phyloP scores from a whole-genome alignment of 2,329 filamentous ascomycete species.

The Capronia epimyces region DNA sequence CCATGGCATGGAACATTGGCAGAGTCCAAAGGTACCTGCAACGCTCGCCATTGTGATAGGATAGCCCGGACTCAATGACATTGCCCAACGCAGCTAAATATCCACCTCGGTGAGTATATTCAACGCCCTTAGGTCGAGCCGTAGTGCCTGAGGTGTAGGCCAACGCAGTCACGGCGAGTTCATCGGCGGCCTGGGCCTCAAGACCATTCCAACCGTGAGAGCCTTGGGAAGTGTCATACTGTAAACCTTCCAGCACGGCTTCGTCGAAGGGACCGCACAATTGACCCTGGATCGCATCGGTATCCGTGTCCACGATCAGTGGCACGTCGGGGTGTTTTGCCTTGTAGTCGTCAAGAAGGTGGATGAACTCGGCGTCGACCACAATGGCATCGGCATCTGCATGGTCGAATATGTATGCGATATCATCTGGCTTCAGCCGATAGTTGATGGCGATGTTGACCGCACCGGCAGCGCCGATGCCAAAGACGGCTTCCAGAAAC shows the following conservation, averaged over 20 bases:
- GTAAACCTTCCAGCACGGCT: slow-evolving; percentile 73
- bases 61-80: slow-evolving; percentile 81
- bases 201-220: slow-evolving; percentile 70
- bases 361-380: slow-evolving; percentile 73
- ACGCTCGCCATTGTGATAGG: slow-evolving; percentile 56
- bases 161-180: slow-evolving; percentile 77
- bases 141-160: slow-evolving; percentile 95
- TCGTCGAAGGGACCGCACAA: slow-evolving; percentile 75
- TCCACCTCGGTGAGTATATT: slow-evolving; percentile 80
- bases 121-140: slow-evolving; percentile 82
- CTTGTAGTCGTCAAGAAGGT: slow-evolving; percentile 63
- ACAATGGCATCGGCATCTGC: slow-evolving; percentile 82
- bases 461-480: slow-evolving; percentile 72
- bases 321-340: slow-evolving; percentile 58
- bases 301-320: slow-evolving; percentile 78
- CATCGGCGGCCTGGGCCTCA: slow-evolving; percentile 62
- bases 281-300: slow-evolving; percentile 68
- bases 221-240: slow-evolving; percentile 62
- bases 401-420: slow-evolving; percentile 84
- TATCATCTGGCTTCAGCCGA: slow-evolving; percentile 73
- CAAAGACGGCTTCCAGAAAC: slow-evolving; percentile 86
- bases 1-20: slow-evolving; percentile 72
- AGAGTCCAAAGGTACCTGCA: slow-evolving; percentile 88
- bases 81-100: slow-evolving; percentile 84
- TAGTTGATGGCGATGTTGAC: slow-evolving; percentile 72